phyloP scores from a whole-genome alignment of 169 alveolate genomes.

The Plasmodium yoelii region DNA sequence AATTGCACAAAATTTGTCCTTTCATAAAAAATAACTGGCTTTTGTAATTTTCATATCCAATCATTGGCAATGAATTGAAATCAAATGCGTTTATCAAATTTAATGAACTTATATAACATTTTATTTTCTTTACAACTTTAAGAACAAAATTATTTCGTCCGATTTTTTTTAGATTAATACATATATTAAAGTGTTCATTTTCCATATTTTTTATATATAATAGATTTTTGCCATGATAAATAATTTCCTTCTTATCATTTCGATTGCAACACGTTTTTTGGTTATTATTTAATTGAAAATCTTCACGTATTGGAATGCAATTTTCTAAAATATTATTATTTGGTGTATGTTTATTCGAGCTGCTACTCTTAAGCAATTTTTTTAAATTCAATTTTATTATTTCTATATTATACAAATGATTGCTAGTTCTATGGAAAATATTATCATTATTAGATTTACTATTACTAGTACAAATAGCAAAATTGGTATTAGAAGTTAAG shows the following conservation, averaged over 20 bases:
- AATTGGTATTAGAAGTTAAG: no score
- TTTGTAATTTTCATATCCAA: constrained; percentile 38
- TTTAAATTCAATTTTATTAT: constrained; percentile 67
- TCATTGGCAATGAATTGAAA: constrained; percentile 65
- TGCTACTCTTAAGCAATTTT: constrained; percentile 38
- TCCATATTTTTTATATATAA: constrained; percentile 48
- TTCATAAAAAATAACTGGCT: constrained; percentile 55
- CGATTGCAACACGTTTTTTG: neutral
- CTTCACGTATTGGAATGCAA: constrained; percentile 42
- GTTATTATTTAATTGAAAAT: constrained; percentile 1
- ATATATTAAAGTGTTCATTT: constrained; percentile 37
- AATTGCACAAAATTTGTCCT: constrained; percentile 42
- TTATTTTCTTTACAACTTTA: constrained; percentile 40
- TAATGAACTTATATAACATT: constrained; percentile 59
- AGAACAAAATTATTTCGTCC: constrained; percentile 31
- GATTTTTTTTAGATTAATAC: constrained; percentile 56
- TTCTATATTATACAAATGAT: constrained; percentile 39
- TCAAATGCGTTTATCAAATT: constrained; percentile 55
- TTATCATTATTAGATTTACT: constrained; percentile 2
- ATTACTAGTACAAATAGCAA: no score
- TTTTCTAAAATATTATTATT: constrained; percentile 38
- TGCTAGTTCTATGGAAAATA: neutral
- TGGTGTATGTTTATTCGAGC: constrained; percentile 1
- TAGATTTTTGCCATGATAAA: constrained; percentile 18
- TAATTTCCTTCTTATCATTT: constrained; percentile 32